These are phyloP conservation scores for Taiozyma sp. DNA, from an alignment of 1,139 yeast genomes.

Conservation along the genomic window DNA sequence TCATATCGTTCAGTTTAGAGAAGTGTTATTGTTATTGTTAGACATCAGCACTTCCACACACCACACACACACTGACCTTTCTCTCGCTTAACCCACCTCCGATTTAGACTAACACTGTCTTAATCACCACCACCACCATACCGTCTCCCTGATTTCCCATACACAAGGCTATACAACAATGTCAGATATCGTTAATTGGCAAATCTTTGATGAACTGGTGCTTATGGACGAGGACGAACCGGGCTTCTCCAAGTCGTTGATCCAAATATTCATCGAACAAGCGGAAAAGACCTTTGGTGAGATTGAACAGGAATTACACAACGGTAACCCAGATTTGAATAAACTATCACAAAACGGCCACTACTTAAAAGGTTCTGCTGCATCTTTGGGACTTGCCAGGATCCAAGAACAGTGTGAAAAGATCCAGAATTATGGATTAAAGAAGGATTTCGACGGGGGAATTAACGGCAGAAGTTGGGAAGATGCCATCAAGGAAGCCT, in stretches of 20 bases:
- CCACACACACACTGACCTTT: too few relatives aligned
- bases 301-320: slow-evolving; percentile 51
- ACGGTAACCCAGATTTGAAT: slow-evolving; percentile 38
- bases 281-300: slow-evolving; percentile 74
- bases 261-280: slow-evolving; percentile 84
- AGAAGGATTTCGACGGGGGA: slow-evolving; percentile 31
- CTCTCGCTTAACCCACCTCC: too few relatives aligned
- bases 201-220: slow-evolving; percentile 78
- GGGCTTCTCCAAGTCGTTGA: slow-evolving; percentile 71
- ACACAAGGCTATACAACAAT: not conserved
- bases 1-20: too few relatives aligned
- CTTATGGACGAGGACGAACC: slow-evolving; percentile 91
- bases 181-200: slow-evolving; percentile 76
- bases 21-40: too few relatives aligned
- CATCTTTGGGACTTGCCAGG: slow-evolving; percentile 80
- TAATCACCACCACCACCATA: too few relatives aligned
- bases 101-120: too few relatives aligned
- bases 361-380: slow-evolving; percentile 91
- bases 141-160: too few relatives aligned
- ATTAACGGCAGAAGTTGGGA: slow-evolving; percentile 24
- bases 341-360: slow-evolving; percentile 79
- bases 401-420: slow-evolving; percentile 87
- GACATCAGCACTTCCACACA: too few relatives aligned
- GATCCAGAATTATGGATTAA: slow-evolving; percentile 83
- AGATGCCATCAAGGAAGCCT: slow-evolving; percentile 41